These are phyloP conservation scores for Acacia pycnantha DNA, from an alignment of 331 rosid species.

Conservation along the genomic window DNA sequence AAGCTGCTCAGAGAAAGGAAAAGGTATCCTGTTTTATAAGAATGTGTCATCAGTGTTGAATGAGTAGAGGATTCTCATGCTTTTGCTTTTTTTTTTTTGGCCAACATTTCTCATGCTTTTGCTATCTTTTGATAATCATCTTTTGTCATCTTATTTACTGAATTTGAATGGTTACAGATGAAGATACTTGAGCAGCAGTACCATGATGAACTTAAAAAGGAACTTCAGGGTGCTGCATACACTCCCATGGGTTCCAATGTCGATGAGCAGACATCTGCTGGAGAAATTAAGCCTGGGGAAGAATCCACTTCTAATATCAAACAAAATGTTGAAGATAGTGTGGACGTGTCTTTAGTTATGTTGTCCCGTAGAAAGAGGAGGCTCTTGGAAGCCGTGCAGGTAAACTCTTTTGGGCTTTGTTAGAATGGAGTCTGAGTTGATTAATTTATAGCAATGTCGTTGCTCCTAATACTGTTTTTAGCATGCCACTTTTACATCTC, in stretches of 20 bases:
- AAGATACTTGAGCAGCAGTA: slow-evolving; percentile 63
- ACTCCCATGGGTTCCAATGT: slow-evolving; percentile 34
- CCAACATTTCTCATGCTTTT: neutral
- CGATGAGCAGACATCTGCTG: slow-evolving; percentile 41
- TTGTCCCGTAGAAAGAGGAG: slow-evolving; percentile 65
- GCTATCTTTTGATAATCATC: neutral
- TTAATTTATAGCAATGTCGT: neutral
- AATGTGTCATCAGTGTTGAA: neutral
- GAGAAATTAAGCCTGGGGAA: slow-evolving; percentile 36
- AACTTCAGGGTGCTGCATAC: slow-evolving; percentile 54
- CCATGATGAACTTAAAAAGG: slow-evolving; percentile 75
- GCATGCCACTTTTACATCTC: neutral
- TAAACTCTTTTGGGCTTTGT: slow-evolving; percentile 19
- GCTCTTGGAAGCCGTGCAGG: slow-evolving; percentile 67
- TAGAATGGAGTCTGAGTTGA: neutral
- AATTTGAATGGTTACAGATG: slow-evolving; percentile 57
- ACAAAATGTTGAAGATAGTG: slow-evolving; percentile 38
- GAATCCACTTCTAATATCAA: slow-evolving; percentile 40
- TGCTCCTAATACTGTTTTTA: neutral
- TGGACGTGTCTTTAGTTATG: slow-evolving; percentile 34
- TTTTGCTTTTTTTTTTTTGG: neutral
- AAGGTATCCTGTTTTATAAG: slow-evolving; percentile 39
- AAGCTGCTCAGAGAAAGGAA: slow-evolving; percentile 68
- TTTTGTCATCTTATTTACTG: neutral
- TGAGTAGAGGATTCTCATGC: neutral